Conservation (phyloP, 345 rosid genomes). For the Psidium guajava region DNA sequence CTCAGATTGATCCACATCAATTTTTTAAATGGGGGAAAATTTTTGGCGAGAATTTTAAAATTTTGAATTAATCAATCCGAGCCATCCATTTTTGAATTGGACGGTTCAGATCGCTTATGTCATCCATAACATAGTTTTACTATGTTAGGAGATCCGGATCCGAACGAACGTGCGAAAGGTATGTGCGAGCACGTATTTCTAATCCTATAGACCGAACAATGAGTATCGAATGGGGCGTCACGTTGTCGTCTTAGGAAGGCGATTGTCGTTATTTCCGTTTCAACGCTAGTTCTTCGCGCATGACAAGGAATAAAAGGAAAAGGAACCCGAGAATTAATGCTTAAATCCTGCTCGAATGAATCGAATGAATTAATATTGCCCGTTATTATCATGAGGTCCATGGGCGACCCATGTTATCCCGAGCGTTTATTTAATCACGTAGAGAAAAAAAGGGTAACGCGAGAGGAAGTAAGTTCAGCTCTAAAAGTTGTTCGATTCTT, state of each 20-base stretch:
- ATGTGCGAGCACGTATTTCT: too few species aligned
- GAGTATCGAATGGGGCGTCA: too few species aligned
- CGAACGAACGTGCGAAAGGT: too few species aligned
- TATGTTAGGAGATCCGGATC: too few species aligned
- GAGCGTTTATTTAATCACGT: background rate
- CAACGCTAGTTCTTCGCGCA: background rate
- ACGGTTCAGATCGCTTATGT: too few species aligned
- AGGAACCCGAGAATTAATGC: background rate
- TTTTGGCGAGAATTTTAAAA: too few species aligned
- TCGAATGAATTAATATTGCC: background rate
- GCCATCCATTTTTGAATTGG: too few species aligned
- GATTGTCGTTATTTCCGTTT: background rate
- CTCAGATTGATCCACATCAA: too few species aligned
- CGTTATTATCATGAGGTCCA: background rate
- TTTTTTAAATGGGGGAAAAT: too few species aligned
- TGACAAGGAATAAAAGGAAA: background rate
- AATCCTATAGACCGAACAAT: too few species aligned
- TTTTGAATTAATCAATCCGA: too few species aligned
- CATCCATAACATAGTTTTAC: too few species aligned
- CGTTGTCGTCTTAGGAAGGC: background rate
- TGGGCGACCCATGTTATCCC: background rate
- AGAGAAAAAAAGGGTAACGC: background rate
- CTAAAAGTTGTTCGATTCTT: background rate
- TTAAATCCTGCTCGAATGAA: rapidly evolving
- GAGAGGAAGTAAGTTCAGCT: background rate